Percentiles rank a stretch among this genome's conserved stretches.
phyloP scores from a whole-genome alignment of 495 filamentous ascomycete genomes.

The Aspergillus leporis region DNA sequence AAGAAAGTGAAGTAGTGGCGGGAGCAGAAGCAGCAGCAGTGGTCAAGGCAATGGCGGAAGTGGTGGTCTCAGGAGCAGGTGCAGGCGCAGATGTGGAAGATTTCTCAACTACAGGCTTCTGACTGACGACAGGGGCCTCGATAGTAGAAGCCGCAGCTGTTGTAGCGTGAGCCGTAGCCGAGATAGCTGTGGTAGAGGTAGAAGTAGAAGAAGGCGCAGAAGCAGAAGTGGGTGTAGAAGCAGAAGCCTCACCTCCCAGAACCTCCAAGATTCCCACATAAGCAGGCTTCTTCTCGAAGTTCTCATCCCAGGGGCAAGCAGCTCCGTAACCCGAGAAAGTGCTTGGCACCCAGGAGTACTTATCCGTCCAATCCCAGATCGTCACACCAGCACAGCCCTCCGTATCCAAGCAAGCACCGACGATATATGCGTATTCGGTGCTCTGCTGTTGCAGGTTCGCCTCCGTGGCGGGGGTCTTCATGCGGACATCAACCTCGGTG shows the following conservation, averaged over 20 bases:
- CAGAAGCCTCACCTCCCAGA: constrained; percentile 26
- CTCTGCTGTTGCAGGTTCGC: constrained; percentile 56
- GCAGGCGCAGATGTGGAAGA: background rate
- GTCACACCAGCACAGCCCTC: constrained; percentile 67
- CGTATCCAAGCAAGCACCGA: constrained; percentile 58
- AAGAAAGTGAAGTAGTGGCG: background rate
- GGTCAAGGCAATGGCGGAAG: constrained; percentile 7
- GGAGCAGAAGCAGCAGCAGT: constrained; percentile 10
- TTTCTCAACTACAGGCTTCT: background rate
- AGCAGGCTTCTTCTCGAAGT: constrained; percentile 59
- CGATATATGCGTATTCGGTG: constrained; percentile 55
- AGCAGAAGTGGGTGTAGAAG: constrained; percentile 25
- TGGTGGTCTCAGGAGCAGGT: background rate
- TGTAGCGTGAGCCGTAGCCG: too few relatives aligned
- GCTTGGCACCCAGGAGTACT: constrained; percentile 61
- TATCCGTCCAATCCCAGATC: constrained; percentile 64
- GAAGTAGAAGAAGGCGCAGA: constrained; percentile 30
- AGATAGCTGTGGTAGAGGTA: constrained; percentile 8
- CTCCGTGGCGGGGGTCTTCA: constrained; percentile 46
- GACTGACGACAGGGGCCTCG: background rate
- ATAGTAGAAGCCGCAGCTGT: constrained; percentile 14
- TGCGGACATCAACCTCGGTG: constrained; percentile 63
- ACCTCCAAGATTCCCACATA: constrained; percentile 44
- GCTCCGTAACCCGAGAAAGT: constrained; percentile 55
- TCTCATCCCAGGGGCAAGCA: constrained; percentile 53